Conservation (phyloP, 345 rosid genomes). For the Aegle marmelos region DNA sequence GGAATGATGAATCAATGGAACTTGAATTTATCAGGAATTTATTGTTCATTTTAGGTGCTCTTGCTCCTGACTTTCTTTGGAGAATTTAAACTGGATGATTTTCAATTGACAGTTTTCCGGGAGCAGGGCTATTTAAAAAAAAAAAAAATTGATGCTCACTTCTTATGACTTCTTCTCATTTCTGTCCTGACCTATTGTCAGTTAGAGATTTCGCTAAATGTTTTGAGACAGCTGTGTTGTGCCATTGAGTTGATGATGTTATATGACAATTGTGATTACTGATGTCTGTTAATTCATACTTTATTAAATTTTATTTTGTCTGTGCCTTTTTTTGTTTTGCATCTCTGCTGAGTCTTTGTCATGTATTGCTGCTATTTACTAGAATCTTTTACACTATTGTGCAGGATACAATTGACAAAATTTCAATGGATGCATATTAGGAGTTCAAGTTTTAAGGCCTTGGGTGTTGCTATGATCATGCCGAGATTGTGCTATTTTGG, state of each 20-base stretch:
- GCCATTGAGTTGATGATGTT: not conserved
- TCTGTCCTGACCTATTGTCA: not conserved
- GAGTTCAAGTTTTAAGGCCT: slow-evolving; percentile 4
- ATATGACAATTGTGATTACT: not conserved
- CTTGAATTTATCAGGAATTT: not conserved
- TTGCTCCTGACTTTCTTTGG: not conserved
- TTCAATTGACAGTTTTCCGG: not conserved
- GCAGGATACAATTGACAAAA: not conserved
- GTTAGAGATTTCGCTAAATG: not conserved
- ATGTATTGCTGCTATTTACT: not conserved
- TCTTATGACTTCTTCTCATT: not conserved
- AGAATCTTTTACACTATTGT: not conserved
- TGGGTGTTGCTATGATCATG: not conserved
- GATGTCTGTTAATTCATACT: not conserved
- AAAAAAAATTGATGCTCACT: not conserved
- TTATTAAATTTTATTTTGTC: not conserved
- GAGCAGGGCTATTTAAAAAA: not conserved
- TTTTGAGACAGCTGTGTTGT: not conserved
- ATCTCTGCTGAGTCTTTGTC: not conserved
- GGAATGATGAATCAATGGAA: not conserved
- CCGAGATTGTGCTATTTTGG: slow-evolving; percentile 7
- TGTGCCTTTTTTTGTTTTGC: not conserved
- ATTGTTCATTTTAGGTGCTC: not conserved
- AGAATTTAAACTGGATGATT: not conserved
- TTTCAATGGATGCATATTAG: not conserved